Base-by-base conservation (phyloP, 331 rosid species). In the Telfairia occidentalis region DNA sequence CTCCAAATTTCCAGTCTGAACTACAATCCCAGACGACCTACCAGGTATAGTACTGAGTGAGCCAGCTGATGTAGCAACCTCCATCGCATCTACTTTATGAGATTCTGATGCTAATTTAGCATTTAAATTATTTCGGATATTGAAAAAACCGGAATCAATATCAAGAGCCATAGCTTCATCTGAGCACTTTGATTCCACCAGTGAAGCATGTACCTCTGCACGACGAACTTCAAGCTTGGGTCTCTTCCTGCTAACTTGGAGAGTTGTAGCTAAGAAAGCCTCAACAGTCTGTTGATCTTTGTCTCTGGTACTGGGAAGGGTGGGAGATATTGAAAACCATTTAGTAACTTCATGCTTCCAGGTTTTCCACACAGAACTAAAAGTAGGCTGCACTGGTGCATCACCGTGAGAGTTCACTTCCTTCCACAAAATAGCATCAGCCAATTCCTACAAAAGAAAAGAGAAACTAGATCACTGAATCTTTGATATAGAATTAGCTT, bases 211-310 rank as follows among this genome's bases (percentile, higher is more conserved):
- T 71, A 89, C 76, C 75, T 94, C 97, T 7, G 97, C 96, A 59
- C 99, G 97, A 55, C 99, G 99, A 81, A 95, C 85, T 90, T 95
- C 97, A 78, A 95, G 99, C 85, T 95, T 95, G 52, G 96, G 89
- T 82, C 99, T 86, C 83, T 95, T 95, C 84, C 97, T 81, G 85
- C 90, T 78, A 76, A 80, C 83, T 80, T 92, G 97, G 73, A 84
- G 81, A 86, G 84, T 86, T 81, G 91, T 72, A 78, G 77, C 79
- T 82, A 85, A 82, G 19, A 81, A 71, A 77, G 78, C 82, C 79
- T 85, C 92, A 79, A 81, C 82, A 37, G 66, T 75, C 81, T 78
- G 91, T 65, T 73, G 89, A 48, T 77, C 92, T 52, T 76, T 71
- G 45, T 84, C 90, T 79, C 82, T 87, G 80, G 78, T 32, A 78